Evolutionary conservation across 495 filamentous ascomycete species (phyloP).

Genomic region (Neurospora sp.): DNA sequence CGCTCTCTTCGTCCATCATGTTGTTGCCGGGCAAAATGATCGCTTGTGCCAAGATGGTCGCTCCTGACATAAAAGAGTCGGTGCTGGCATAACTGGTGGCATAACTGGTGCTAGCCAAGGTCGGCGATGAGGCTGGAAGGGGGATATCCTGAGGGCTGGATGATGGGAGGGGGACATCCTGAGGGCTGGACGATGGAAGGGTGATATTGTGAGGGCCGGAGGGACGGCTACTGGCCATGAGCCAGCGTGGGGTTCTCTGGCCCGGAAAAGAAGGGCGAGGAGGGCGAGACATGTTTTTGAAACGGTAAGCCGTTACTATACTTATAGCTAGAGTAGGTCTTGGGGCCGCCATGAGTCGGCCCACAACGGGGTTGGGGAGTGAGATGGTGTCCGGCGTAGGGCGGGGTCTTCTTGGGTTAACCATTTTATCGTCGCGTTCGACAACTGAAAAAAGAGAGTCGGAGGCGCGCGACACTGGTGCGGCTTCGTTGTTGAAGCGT

Average conservation of each 20-base stretch:
- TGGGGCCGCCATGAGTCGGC: neutral
- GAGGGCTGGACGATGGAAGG: neutral
- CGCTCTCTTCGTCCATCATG: neutral
- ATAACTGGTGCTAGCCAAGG: neutral
- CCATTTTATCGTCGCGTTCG: neutral
- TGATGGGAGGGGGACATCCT: neutral
- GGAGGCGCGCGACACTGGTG: neutral
- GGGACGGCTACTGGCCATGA: neutral
- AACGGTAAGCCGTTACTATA: neutral
- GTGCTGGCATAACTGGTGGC: neutral
- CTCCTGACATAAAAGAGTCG: neutral
- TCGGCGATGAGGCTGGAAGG: neutral
- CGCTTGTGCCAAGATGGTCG: neutral
- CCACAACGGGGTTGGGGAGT: neutral
- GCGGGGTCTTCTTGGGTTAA: neutral
- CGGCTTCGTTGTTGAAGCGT: neutral
- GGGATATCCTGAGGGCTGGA: neutral
- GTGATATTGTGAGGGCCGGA: neutral
- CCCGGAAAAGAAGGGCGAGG: neutral
- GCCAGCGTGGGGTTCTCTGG: neutral
- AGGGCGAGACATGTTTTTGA: neutral
- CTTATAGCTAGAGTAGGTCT: neutral
- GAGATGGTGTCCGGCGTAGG: neutral
- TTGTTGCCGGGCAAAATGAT: neutral
- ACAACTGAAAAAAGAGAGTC: neutral